These are phyloP conservation scores for Pisolithus orientalis DNA, from an alignment of 768 basidiomycete species.

Conservation along the genomic window DNA sequence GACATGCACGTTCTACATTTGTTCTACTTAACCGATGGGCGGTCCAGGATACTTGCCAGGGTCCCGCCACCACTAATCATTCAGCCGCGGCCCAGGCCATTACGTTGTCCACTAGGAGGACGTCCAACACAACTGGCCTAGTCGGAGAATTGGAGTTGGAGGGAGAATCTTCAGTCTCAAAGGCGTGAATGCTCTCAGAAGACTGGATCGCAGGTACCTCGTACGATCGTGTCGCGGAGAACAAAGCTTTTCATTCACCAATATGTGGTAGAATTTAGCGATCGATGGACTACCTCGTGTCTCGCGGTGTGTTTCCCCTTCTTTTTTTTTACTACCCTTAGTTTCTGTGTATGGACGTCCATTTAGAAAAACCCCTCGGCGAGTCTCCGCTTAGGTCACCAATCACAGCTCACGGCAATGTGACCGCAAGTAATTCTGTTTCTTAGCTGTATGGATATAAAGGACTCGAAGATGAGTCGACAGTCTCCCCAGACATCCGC, in stretches of 20 bases:
- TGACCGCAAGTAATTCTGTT: too few species aligned
- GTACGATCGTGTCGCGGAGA: not conserved
- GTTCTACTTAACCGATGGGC: not conserved
- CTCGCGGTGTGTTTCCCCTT: constrained; percentile 15
- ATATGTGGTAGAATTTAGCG: constrained; percentile 10
- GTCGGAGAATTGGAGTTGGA: not conserved
- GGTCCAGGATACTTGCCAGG: not conserved
- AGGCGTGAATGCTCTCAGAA: not conserved
- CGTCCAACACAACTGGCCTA: too few species aligned
- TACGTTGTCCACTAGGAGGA: too few species aligned
- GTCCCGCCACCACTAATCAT: not conserved
- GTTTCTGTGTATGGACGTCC: not conserved
- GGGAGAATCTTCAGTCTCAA: not conserved
- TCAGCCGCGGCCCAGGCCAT: too few species aligned
- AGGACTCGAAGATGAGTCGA: too few species aligned
- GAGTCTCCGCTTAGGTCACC: too few species aligned
- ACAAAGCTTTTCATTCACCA: constrained; percentile 1
- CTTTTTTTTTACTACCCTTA: constrained; percentile 16
- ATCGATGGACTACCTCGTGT: constrained; percentile 32
- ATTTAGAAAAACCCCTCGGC: too few species aligned
- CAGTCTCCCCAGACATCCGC: constrained; percentile 4
- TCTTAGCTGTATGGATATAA: too few species aligned
- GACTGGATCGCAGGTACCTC: not conserved
- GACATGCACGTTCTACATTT: not conserved
- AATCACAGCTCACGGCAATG: too few species aligned